Percentiles rank a stretch among this genome's conserved stretches.
Conservation (phyloP, 495 filamentous ascomycete genomes). For the Xylaria longipes region DNA sequence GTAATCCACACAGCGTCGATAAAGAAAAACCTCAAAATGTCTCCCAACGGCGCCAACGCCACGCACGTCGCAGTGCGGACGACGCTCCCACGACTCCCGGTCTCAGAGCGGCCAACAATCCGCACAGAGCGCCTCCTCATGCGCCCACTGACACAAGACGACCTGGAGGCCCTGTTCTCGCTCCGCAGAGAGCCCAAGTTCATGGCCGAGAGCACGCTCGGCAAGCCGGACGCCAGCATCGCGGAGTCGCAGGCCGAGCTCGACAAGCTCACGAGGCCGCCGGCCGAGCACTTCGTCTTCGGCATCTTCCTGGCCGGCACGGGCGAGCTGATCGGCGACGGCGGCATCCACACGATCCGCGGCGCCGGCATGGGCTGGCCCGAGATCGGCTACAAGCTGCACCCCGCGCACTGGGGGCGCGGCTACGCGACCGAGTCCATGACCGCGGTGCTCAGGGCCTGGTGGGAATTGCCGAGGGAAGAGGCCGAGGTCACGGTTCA, state of each 20-base stretch:
- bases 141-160: constrained; percentile 39
- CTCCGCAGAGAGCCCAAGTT: constrained; percentile 53
- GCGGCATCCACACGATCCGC: constrained; percentile 37
- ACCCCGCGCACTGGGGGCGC: constrained; percentile 48
- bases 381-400: constrained; percentile 58
- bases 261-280: constrained; percentile 33
- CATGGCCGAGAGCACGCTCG: constrained; percentile 48
- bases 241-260: constrained; percentile 42
- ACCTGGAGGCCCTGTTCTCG: constrained; percentile 40
- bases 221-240: constrained; percentile 40
- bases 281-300: constrained; percentile 41
- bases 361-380: constrained; percentile 46
- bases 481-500: constrained; percentile 36
- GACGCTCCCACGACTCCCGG: constrained; percentile 40
- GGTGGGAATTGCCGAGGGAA: constrained; percentile 45
- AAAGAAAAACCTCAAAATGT: constrained; percentile 3
- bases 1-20: background rate
- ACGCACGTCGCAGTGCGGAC: constrained; percentile 24
- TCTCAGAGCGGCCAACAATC: constrained; percentile 33
- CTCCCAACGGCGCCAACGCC: constrained; percentile 2
- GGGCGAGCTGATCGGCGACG: constrained; percentile 46
- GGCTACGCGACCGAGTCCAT: constrained; percentile 55
- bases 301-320: constrained; percentile 45
- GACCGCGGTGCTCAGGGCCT: constrained; percentile 42
- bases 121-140: constrained; percentile 49